These are phyloP conservation scores for Fusarium sp. DNA, from an alignment of 2,329 filamentous ascomycete genomes.

Conservation along the genomic window DNA sequence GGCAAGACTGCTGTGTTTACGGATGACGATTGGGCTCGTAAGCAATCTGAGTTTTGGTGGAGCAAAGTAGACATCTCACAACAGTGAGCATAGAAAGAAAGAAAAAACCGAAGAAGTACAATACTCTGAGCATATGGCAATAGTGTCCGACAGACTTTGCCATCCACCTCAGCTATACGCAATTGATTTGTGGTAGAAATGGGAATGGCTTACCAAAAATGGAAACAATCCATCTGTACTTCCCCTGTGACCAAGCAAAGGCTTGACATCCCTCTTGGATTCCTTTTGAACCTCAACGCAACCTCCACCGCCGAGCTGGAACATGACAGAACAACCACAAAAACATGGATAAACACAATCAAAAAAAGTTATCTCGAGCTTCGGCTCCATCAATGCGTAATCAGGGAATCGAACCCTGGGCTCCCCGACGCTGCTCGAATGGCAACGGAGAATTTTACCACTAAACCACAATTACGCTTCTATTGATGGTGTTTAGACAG, in stretches of 20 bases:
- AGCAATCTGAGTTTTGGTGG: slow-evolving; percentile 60
- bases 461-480: not conserved
- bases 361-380: not conserved
- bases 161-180: not conserved
- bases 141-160: accelerated
- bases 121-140: not conserved
- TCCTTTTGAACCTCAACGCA: accelerated
- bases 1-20: slow-evolving; percentile 50
- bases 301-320: accelerated
- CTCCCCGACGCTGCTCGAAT: not conserved
- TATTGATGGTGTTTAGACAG: accelerated
- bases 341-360: accelerated
- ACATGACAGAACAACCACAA: not conserved
- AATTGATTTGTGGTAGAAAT: accelerated
- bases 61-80: slow-evolving; percentile 51
- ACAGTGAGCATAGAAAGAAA: slow-evolving; percentile 23
- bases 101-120: not conserved
- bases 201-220: not conserved
- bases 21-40: slow-evolving; percentile 53
- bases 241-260: not conserved
- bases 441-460: not conserved
- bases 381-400: not conserved
- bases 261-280: not conserved
- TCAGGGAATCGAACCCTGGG: not conserved
- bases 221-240: not conserved